Conservation (phyloP, 305 asterid species). For the Petunia hybrid region DNA sequence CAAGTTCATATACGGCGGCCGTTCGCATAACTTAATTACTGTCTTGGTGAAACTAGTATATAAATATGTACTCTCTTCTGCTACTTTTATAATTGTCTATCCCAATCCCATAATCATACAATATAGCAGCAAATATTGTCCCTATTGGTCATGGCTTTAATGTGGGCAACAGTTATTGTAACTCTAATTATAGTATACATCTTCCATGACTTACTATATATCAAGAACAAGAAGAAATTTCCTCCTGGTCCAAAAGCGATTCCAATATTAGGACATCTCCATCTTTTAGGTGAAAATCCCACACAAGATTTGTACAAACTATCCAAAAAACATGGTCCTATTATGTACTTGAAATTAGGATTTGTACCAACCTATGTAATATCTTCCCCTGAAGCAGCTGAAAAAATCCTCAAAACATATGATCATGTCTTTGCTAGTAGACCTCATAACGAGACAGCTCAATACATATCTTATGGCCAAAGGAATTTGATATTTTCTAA, state of each 20-base stretch:
- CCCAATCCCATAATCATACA: constrained; percentile 1
- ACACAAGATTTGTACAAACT: constrained; percentile 30
- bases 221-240: constrained; percentile 30
- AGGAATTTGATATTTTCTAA: constrained; percentile 32
- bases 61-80: not conserved
- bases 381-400: constrained; percentile 40
- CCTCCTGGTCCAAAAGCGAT: constrained; percentile 43
- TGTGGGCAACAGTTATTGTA: not conserved
- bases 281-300: constrained; percentile 33
- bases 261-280: constrained; percentile 41
- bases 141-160: constrained; percentile 7
- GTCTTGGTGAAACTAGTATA: not conserved
- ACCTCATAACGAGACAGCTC: constrained; percentile 38
- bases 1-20: not conserved
- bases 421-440: constrained; percentile 42
- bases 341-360: constrained; percentile 37
- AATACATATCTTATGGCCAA: constrained; percentile 37
- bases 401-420: constrained; percentile 37
- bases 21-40: not conserved
- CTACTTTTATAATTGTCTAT: not conserved
- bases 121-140: not conserved
- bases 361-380: constrained; percentile 29
- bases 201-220: constrained; percentile 1
- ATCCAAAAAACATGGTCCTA: constrained; percentile 40
- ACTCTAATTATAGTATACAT: not conserved